phyloP scores from a whole-genome alignment of 768 basidiomycete genomes.

The Xerocomellus dryophilus region DNA sequence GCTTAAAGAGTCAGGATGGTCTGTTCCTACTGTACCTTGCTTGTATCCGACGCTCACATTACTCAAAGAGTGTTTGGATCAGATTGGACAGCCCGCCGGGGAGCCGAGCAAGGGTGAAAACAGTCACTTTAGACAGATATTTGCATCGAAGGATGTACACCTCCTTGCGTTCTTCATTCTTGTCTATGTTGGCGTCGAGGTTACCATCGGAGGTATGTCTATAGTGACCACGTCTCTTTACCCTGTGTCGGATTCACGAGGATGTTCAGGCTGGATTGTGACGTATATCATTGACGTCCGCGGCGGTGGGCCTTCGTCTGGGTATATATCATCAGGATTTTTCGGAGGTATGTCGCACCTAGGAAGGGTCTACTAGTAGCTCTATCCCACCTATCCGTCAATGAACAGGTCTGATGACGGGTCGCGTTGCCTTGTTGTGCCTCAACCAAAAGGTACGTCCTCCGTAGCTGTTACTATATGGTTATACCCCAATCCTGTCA shows the following conservation, averaged over 20 bases:
- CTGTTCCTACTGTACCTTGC: conserved; percentile 6
- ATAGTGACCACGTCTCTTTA: conserved; percentile 16
- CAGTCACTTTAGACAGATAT: conserved; percentile 49
- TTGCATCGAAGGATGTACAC: conserved; percentile 53
- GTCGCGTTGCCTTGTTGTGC: conserved; percentile 54
- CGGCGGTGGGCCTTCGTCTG: conserved; percentile 39
- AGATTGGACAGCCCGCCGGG: conserved; percentile 48
- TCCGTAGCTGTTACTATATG: background rate
- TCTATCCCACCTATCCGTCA: background rate
- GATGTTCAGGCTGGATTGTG: conserved; percentile 61
- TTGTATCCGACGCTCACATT: conserved; percentile 1
- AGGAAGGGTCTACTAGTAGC: background rate
- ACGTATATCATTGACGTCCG: conserved; percentile 50
- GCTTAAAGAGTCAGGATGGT: conserved; percentile 72
- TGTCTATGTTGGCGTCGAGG: conserved; percentile 69
- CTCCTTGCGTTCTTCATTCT: conserved; percentile 61
- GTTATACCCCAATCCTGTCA: conserved; percentile 11
- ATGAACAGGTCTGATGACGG: conserved; percentile 49
- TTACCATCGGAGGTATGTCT: conserved; percentile 41
- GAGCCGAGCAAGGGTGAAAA: conserved; percentile 36
- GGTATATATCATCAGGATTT: conserved; percentile 37
- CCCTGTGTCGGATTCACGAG: background rate
- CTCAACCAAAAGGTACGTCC: conserved; percentile 48
- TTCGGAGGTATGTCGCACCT: conserved; percentile 43
- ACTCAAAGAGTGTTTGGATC: conserved; percentile 46